Evolutionary conservation across 305 asterid species (phyloP), one percentile per base, ranked within the genome.

Genomic region (Lippia alba): DNA sequence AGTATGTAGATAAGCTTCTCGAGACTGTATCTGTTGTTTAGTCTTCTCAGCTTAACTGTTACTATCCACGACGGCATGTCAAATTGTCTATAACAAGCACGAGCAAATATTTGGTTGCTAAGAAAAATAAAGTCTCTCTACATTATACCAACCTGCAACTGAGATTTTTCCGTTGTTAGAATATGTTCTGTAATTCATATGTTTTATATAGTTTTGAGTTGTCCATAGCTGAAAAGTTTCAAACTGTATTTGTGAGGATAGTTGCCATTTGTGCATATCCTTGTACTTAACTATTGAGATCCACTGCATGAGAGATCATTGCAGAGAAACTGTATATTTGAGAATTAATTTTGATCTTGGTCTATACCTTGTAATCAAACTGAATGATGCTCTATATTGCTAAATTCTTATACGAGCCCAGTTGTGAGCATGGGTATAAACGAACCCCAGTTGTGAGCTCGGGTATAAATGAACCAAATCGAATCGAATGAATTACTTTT

Each of bases 1-100:
- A 78, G 76, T 85, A 89, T 56, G 70, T 89, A 51, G 96, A 87
- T 60, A 81, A 83, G 46, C 82, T 80, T 73, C 84, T 91, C 59
- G 79, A 84, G 63, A 78, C 91, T 0, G 81, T 80, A 20, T 78
- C 95, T 44, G 17, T 80, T 4, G 82, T 72, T 36, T 91, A 79
- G 81, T 54, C 56, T 56, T 75, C 66, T 56, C 56, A n/a, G 71
- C 56, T 11, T 55, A 8, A 65, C 61, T 55, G 50, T 56, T 55
- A 41, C 64, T 62, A 48, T 61, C 68, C 64, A 34, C 61, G 33
- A 51, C 51, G 64, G 51, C 53, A 49, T 65, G 59, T 24, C 30
- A 24, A 24, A 24, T 24, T 24, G 30, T 56, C 71, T 53, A 39
- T 64, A 59, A 19, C 66, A 60, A 30, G 67, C 34, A 78, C 64